Evolutionary conservation across 768 basidiomycete species (phyloP).

Genomic region (Xanthoconium purpureum): DNA sequence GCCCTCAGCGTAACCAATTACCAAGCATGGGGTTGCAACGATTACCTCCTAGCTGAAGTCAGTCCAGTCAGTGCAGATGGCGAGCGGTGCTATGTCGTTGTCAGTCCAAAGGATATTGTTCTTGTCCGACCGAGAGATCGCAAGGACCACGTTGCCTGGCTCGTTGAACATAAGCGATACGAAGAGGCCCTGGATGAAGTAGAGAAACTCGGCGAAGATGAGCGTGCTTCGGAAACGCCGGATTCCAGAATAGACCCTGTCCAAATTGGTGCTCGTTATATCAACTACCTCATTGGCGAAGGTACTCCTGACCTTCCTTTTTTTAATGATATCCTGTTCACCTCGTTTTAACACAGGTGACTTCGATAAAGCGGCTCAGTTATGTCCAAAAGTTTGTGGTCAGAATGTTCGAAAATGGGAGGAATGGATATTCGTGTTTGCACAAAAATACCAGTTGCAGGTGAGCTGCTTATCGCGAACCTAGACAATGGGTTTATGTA

Average conservation of each 20-base stretch:
- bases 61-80: constrained; percentile 14
- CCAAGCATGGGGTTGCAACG: constrained; percentile 87
- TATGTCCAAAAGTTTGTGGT: constrained; percentile 84
- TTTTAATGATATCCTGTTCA: not conserved
- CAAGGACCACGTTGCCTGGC: constrained; percentile 88
- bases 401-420: constrained; percentile 87
- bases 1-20: constrained; percentile 76
- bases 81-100: constrained; percentile 70
- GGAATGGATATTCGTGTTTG: constrained; percentile 90
- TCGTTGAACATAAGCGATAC: constrained; percentile 80
- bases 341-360: constrained; percentile 39
- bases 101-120: constrained; percentile 85
- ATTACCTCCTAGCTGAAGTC: constrained; percentile 72
- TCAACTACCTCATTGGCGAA: constrained; percentile 79
- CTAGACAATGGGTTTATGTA: not conserved
- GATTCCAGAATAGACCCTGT: constrained; percentile 49
- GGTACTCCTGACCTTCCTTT: constrained; percentile 43
- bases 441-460: constrained; percentile 74
- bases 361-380: constrained; percentile 73
- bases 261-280: constrained; percentile 82
- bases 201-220: constrained; percentile 52
- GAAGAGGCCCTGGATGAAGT: constrained; percentile 86
- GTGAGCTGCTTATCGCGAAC: constrained; percentile 39
- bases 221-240: constrained; percentile 29
- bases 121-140: constrained; percentile 84